Evolutionary conservation across 208 protist genomes (phyloP).

Genomic region (Crithidia brevicula): DNA sequence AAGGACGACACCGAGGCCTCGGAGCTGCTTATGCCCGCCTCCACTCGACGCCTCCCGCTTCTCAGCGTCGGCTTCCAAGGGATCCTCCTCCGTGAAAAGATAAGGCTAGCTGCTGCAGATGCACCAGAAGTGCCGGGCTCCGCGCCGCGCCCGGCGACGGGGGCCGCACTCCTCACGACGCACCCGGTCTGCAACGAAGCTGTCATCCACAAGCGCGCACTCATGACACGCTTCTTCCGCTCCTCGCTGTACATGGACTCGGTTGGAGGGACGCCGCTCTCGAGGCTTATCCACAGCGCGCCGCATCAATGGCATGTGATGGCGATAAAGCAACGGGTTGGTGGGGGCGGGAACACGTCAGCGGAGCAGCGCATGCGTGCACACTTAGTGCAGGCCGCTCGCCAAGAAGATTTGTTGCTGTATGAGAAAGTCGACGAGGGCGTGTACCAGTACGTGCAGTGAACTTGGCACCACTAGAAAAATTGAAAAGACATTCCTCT

Average conservation of each 20-base stretch:
- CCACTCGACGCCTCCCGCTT: slow-evolving; percentile 64
- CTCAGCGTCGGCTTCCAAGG: slow-evolving; percentile 60
- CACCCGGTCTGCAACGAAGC: slow-evolving; percentile 51
- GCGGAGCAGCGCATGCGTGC: background rate
- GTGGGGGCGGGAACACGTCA: background rate
- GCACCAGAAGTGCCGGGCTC: no score
- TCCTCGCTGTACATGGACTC: slow-evolving; percentile 53
- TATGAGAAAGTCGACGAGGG: slow-evolving; percentile 73
- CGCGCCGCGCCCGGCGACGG: background rate
- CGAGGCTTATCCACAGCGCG: slow-evolving; percentile 30
- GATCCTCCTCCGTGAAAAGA: slow-evolving; percentile 36
- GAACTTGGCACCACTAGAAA: background rate
- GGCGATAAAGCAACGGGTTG: slow-evolving; percentile 46
- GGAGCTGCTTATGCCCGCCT: slow-evolving; percentile 49
- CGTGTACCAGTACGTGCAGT: slow-evolving; percentile 50
- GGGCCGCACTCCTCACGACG: slow-evolving; percentile 45
- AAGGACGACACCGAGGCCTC: slow-evolving; percentile 42
- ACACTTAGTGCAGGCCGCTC: slow-evolving; percentile 36
- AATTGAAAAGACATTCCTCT: background rate
- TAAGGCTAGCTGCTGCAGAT: background rate
- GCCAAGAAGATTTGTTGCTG: slow-evolving; percentile 51
- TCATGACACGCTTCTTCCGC: slow-evolving; percentile 72
- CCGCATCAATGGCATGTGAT: slow-evolving; percentile 62
- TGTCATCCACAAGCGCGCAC: slow-evolving; percentile 41
- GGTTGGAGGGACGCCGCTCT: slow-evolving; percentile 24